phyloP scores from a whole-genome alignment of 805 yeast species.

The Sugiyamaella americana region DNA sequence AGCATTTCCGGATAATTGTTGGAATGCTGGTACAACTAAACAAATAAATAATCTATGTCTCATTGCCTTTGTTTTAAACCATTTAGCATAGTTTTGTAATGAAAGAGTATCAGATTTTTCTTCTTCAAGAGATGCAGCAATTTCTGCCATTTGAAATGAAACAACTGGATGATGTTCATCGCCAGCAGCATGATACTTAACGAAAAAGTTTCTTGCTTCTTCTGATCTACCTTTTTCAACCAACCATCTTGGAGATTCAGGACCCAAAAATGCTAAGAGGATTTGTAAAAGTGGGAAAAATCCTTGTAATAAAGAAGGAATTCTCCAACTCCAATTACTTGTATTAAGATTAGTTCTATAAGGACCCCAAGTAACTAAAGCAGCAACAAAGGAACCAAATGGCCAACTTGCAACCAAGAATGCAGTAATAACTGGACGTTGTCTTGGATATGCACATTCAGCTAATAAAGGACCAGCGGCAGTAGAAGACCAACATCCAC shows the following conservation, averaged over 20 bases:
- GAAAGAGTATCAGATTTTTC: constrained; percentile 15
- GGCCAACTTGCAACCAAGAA: constrained; percentile 62
- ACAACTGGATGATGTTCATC: constrained; percentile 22
- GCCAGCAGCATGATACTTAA: constrained; percentile 18
- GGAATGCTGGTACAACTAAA: constrained; percentile 8
- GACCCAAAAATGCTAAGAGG: constrained; percentile 48
- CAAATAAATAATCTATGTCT: constrained; percentile 9
- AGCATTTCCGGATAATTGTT: constrained; percentile 17
- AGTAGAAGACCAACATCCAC: constrained; percentile 66
- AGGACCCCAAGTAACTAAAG: constrained; percentile 67
- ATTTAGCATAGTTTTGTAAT: constrained; percentile 5
- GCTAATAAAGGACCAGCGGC: constrained; percentile 76
- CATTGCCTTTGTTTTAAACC: constrained; percentile 7
- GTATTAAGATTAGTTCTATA: constrained; percentile 25
- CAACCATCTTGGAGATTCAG: constrained; percentile 82
- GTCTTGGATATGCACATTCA: constrained; percentile 58
- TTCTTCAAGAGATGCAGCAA: constrained; percentile 19
- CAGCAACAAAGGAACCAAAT: constrained; percentile 69
- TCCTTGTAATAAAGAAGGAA: constrained; percentile 67
- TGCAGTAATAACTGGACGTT: constrained; percentile 56
- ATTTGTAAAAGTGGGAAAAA: constrained; percentile 54
- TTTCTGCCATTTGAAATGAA: constrained; percentile 26
- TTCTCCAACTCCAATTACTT: constrained; percentile 58
- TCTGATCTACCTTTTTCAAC: constrained; percentile 54
- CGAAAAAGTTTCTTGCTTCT: constrained; percentile 44